Percentiles rank a stretch among this genome's conserved stretches.
phyloP scores from a whole-genome alignment of 345 rosid genomes.

The Rhodomyrtus tomentosa region DNA sequence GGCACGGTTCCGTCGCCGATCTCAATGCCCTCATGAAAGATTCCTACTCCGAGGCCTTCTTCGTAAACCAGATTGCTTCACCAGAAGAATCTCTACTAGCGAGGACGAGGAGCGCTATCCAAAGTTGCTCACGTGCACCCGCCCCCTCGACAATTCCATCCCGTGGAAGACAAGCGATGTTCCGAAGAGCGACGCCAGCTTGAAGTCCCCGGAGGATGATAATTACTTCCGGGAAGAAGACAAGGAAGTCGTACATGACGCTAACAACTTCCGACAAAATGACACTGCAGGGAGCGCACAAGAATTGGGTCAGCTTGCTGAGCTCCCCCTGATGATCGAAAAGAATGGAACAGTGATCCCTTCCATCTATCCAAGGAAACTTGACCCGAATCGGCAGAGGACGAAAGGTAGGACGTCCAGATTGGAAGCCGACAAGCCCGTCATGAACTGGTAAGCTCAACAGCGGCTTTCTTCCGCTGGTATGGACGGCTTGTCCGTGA shows the following conservation, averaged over 20 bases:
- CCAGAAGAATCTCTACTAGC: neutral
- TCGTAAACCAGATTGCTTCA: neutral
- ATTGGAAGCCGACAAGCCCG: neutral
- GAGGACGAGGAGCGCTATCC: neutral
- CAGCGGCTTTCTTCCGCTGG: neutral
- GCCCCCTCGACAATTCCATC: neutral
- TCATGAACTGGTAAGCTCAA: neutral
- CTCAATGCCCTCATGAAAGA: neutral
- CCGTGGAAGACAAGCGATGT: neutral
- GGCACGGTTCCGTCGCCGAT: neutral
- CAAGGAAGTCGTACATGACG: neutral
- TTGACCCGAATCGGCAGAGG: neutral
- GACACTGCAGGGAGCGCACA: neutral
- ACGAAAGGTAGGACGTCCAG: neutral
- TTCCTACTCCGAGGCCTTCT: neutral
- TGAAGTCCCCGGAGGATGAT: neutral
- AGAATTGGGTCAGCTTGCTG: neutral
- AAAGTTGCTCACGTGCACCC: neutral
- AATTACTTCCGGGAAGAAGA: neutral
- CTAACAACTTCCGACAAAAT: neutral
- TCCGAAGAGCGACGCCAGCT: neutral
- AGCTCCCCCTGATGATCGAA: neutral
- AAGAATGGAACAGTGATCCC: neutral
- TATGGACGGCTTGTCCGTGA: neutral
- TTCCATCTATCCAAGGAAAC: neutral